Conservation (phyloP, 306 rosid genomes). For the Luffa aegyptiaca region DNA sequence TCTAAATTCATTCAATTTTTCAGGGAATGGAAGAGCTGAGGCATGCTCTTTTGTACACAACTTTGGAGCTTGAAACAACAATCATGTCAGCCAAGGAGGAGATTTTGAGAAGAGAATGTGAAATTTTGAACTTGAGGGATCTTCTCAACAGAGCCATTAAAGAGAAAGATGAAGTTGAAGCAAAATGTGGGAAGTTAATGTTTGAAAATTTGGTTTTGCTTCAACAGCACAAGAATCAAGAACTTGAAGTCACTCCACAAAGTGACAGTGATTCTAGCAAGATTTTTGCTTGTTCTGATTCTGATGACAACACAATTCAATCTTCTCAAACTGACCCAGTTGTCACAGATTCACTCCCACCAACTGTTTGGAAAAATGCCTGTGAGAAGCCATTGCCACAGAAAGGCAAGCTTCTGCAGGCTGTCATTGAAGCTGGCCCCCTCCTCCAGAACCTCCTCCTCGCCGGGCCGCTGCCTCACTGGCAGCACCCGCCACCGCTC, state of each 20-base stretch:
- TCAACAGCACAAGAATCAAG: constrained; percentile 23
- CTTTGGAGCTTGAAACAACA: constrained; percentile 63
- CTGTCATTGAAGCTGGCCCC: constrained; percentile 89
- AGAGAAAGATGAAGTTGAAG: constrained; percentile 63
- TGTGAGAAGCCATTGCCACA: constrained; percentile 58
- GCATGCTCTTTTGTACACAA: constrained; percentile 52
- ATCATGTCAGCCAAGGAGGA: constrained; percentile 62
- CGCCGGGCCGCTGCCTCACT: constrained; percentile 83
- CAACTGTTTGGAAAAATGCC: constrained; percentile 18
- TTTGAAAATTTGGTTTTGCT: constrained; percentile 37
- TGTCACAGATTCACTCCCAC: constrained; percentile 14
- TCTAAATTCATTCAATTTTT: constrained; percentile 7
- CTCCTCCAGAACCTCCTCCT: constrained; percentile 63
- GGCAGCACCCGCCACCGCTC: constrained; percentile 91
- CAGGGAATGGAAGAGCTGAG: constrained; percentile 61
- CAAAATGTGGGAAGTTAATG: constrained; percentile 44
- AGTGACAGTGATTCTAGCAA: constrained; percentile 19
- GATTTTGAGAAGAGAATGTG: constrained; percentile 49
- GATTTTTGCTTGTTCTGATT: constrained; percentile 28
- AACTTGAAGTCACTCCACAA: constrained; percentile 15
- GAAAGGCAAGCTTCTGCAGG: constrained; percentile 69
- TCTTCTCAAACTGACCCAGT: constrained; percentile 22
- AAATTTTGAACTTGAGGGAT: constrained; percentile 32
- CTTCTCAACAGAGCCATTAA: constrained; percentile 41
- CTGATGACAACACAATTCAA: constrained; percentile 34